Base-by-base conservation (phyloP, 2,329 filamentous ascomycete genomes). In the Botrytis deweyae region DNA sequence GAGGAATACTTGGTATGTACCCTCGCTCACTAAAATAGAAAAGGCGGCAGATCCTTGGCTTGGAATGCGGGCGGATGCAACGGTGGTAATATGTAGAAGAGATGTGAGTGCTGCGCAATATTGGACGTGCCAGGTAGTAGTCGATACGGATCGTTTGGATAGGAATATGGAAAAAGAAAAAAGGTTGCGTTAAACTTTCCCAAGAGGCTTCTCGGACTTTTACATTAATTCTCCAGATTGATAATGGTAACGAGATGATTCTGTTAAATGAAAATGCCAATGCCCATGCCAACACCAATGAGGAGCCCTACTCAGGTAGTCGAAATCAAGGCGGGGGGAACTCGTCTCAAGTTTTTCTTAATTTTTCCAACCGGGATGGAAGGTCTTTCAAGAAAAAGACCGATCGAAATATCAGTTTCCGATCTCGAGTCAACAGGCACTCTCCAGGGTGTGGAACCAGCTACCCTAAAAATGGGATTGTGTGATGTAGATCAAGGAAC, bases 11-110 rank as follows among this genome's bases (percentile, higher is more conserved):
- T 29, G 64, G 18, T 67, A 68, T 67, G 65, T 68, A 55, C 33
- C 20, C n/a, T 46, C 14, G 44, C 38, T 40, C 46, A 72, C 70
- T 10, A 72, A 68, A 72, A 68, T 61, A 72, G 63, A 72, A 61
- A 68, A 44, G 18, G 22, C 29, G 70, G 42, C 49, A 68, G 70
- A 59, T 38, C 49, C 70, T 72, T 68, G 49, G 20, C n/a, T 59
- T 72, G 70, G 36, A 66, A 46, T 66, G 61, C 44, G 55, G 61
- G 62, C 25, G 58, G 61, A 66, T 65, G 46, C 20, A 72, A 72
- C 44, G 14, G 61, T 42, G 33, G 62, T 40, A 29, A 22, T 40
- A 52, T 64, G 69, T 52, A 65, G 33, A 38, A 20, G 42, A 38
- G 33, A 33, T 36, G 42, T 44, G 44, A 46, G 59, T 59, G 66